phyloP scores from a whole-genome alignment of 1,284 basidiomycete genomes.

The Wolfiporia cocos region DNA sequence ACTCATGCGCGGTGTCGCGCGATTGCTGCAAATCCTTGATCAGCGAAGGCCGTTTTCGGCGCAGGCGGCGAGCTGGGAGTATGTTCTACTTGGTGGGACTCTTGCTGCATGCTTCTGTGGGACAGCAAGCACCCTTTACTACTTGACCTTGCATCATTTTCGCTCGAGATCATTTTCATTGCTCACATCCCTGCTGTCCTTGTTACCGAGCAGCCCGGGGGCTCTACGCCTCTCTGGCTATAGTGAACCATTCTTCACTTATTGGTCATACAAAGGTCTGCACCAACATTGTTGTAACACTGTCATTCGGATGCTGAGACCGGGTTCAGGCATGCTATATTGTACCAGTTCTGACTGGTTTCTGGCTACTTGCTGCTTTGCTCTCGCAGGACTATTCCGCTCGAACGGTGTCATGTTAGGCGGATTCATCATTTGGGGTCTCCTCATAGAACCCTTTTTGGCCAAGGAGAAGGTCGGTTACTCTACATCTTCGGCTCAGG shows the following conservation, averaged over 20 bases:
- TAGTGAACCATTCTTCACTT: constrained; percentile 83
- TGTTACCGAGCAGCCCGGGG: constrained; percentile 78
- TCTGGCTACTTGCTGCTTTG: constrained; percentile 56
- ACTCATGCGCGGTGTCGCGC: constrained; percentile 39
- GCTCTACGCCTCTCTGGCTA: constrained; percentile 70
- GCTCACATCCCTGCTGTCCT: constrained; percentile 60
- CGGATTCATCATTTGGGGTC: constrained; percentile 73
- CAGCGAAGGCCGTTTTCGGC: not conserved
- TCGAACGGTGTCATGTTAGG: constrained; percentile 78
- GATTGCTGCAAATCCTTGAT: constrained; percentile 19
- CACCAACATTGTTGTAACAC: constrained; percentile 3
- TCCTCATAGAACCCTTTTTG: constrained; percentile 49
- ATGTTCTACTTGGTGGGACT: constrained; percentile 30
- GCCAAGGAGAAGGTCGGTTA: constrained; percentile 27
- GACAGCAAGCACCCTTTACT: constrained; percentile 54
- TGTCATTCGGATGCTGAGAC: constrained; percentile 1
- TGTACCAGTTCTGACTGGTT: constrained; percentile 46
- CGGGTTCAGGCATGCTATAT: constrained; percentile 50
- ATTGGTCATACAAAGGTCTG: constrained; percentile 69
- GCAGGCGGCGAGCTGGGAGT: constrained; percentile 7
- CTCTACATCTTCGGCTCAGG: not conserved
- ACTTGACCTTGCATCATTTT: constrained; percentile 49
- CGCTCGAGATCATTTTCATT: constrained; percentile 51
- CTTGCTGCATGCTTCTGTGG: constrained; percentile 39
- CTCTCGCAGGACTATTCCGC: constrained; percentile 63